Percentiles rank a stretch among this genome's conserved stretches.
Evolutionary conservation across 2,329 filamentous ascomycete species (phyloP).

Genomic region (Pseudogymnoascus pannorum): DNA sequence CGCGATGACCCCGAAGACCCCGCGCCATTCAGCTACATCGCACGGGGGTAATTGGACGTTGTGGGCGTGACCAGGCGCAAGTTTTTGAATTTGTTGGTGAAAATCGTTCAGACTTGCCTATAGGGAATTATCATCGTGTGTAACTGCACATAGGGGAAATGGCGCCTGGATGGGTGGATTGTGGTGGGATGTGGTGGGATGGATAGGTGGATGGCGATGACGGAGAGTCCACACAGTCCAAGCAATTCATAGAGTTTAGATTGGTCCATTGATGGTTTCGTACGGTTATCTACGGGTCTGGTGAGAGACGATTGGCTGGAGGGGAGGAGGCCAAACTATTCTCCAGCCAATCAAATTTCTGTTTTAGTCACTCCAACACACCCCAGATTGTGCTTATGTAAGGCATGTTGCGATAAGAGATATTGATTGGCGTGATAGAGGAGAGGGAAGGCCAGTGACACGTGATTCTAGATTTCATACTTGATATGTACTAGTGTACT

Average conservation of each 20-base stretch:
- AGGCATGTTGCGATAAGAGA: not conserved
- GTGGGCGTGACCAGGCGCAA: conserved; percentile 5
- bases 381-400: not conserved
- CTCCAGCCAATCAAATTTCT: no score
- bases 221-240: not conserved
- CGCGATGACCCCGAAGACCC: not conserved
- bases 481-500: no score
- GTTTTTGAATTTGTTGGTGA: not conserved
- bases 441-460: no score
- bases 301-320: not conserved
- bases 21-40: not conserved
- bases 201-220: not conserved
- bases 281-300: not conserved
- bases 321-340: not conserved
- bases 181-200: conserved; percentile 12
- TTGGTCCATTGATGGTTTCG: no score
- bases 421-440: not conserved
- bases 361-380: no score
- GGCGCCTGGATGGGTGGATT: not conserved
- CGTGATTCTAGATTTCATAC: no score
- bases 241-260: no score
- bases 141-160: conserved; percentile 19
- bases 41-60: not conserved
- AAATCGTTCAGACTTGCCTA: conserved; percentile 20
- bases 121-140: conserved; percentile 20